Evolutionary conservation across 495 filamentous ascomycete species (phyloP).

Genomic region (Aspergillus mulundensis): DNA sequence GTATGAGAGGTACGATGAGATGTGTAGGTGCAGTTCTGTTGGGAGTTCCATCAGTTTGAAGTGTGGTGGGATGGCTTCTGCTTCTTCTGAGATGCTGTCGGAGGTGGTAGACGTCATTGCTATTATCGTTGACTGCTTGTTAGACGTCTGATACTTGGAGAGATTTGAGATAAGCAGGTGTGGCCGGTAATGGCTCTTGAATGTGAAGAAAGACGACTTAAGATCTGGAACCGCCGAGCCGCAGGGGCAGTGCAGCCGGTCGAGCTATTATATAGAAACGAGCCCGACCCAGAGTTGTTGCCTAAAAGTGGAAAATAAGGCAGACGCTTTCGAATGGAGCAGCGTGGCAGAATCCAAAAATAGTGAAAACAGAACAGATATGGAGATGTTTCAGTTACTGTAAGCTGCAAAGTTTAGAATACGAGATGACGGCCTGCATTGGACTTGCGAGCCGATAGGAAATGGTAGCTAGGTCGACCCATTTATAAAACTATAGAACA

Average conservation of each 20-base stretch:
- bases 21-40: slow-evolving; percentile 65
- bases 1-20: slow-evolving; percentile 74
- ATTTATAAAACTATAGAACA: no score
- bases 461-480: no score
- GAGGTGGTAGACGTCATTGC: slow-evolving; percentile 4
- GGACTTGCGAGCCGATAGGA: background rate
- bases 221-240: background rate
- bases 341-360: slow-evolving; percentile 10
- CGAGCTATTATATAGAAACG: slow-evolving; percentile 9
- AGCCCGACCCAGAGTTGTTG: slow-evolving; percentile 5
- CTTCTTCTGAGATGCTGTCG: background rate
- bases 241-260: slow-evolving; percentile 7
- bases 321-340: background rate
- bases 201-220: background rate
- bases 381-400: slow-evolving; percentile 5
- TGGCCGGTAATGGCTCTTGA: background rate
- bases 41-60: slow-evolving; percentile 45
- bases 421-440: background rate
- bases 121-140: no score
- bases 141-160: background rate
- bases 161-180: background rate
- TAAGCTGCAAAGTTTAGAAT: background rate
- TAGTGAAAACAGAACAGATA: background rate
- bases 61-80: background rate
- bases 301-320: slow-evolving; percentile 8